Conservation (phyloP, 2,329 filamentous ascomycete genomes). For the Ceratocystis harringtonii region DNA sequence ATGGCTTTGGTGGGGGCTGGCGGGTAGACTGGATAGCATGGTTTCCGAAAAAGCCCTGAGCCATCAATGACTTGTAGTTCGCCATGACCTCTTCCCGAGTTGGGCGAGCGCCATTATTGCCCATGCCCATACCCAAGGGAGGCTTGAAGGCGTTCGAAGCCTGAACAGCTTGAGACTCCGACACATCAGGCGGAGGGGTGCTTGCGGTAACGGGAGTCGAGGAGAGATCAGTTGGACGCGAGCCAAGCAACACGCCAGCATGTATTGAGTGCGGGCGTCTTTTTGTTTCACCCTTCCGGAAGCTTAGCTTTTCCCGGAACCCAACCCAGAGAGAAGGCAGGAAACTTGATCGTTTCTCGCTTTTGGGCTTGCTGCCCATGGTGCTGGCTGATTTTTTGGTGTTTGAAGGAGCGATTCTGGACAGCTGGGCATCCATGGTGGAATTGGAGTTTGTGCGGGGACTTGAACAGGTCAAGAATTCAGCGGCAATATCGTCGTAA, state of each 20-base stretch:
- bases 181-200: neutral
- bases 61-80: constrained; percentile 42
- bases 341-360: constrained; percentile 16
- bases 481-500: constrained; percentile 18
- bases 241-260: constrained; percentile 2
- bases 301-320: constrained; percentile 21
- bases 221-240: neutral
- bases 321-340: constrained; percentile 22
- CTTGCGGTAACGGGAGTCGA: neutral
- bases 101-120: constrained; percentile 11
- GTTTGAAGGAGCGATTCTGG: constrained; percentile 8
- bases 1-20: constrained; percentile 26
- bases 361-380: constrained; percentile 12
- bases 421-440: neutral
- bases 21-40: constrained; percentile 44
- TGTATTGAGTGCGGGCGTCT: constrained; percentile 16
- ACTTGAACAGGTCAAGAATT: constrained; percentile 17
- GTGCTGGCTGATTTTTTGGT: constrained; percentile 7
- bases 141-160: neutral
- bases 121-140: constrained; percentile 15
- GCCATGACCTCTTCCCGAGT: constrained; percentile 37
- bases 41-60: constrained; percentile 42
- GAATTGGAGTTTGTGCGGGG: constrained; percentile 9
- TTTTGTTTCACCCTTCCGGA: constrained; percentile 17
- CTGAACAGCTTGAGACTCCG: neutral